These are phyloP conservation scores for Thraustochytrium striatum DNA, from an alignment of 352 stramenopile species.

Conservation along the genomic window DNA sequence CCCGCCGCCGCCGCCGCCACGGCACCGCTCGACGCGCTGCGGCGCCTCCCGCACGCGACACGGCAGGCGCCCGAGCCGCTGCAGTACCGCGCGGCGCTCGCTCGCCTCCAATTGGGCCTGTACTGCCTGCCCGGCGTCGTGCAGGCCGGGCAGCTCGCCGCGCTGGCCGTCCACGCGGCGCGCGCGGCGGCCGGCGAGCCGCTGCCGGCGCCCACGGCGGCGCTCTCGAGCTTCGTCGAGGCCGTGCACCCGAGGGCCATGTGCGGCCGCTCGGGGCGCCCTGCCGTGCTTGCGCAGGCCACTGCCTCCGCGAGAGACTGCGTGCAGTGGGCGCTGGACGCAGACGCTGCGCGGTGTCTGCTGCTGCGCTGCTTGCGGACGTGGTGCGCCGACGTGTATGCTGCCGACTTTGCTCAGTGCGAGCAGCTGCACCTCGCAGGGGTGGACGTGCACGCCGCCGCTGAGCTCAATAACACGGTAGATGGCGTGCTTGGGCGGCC, in stretches of 20 bases:
- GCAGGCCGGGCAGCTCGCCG: conserved; percentile 19
- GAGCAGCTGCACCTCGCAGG: no score
- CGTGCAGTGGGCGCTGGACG: background rate
- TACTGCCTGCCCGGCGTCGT: background rate
- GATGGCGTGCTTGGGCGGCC: no score
- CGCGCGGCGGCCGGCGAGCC: background rate
- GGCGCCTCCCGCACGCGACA: background rate
- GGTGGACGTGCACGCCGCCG: no score
- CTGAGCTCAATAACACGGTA: no score
- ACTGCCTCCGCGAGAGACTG: background rate
- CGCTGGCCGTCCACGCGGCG: background rate
- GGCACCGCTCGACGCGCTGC: background rate
- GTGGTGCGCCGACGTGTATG: no score
- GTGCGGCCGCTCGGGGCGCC: background rate
- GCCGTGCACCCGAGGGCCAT: background rate
- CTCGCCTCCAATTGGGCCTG: background rate
- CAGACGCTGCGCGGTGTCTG: background rate
- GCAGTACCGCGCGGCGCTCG: conserved; percentile 11
- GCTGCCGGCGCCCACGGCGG: background rate
- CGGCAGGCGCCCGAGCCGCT: background rate
- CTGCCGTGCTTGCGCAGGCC: conserved; percentile 18
- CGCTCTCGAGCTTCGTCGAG: background rate
- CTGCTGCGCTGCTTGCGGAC: no score
- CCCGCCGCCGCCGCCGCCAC: background rate
- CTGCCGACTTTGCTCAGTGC: no score